Percentiles rank a stretch among this genome's conserved stretches.
These are phyloP conservation scores for Mucuna pruriens DNA, from an alignment of 306 rosid genomes.

Conservation along the genomic window DNA sequence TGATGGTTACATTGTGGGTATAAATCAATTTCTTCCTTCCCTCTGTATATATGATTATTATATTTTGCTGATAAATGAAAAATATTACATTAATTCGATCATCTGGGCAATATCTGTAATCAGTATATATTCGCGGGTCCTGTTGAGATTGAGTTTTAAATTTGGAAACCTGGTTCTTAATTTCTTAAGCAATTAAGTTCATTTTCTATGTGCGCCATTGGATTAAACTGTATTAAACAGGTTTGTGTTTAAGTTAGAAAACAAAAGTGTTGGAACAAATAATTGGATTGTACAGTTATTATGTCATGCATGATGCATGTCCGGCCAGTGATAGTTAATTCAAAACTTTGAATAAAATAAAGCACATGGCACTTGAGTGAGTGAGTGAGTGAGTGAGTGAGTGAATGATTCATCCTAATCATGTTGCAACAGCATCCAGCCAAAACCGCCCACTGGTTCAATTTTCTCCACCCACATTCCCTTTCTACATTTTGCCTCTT, in stretches of 20 bases:
- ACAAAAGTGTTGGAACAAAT: background rate
- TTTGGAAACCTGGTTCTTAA: slow-evolving; percentile 18
- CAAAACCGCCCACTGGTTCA: slow-evolving; percentile 36
- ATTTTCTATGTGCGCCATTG: background rate
- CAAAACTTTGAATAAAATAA: background rate
- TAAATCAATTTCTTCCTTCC: too few relatives aligned
- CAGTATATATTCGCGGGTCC: background rate
- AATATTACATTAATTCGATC: background rate
- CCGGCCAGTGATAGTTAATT: background rate
- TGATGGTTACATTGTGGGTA: too few relatives aligned
- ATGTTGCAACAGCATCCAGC: background rate
- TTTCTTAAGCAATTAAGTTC: background rate
- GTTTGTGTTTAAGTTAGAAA: background rate
- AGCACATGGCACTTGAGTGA: background rate
- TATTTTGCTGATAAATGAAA: background rate
- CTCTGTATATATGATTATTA: too few relatives aligned
- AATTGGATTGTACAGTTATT: background rate
- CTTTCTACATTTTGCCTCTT: slow-evolving; percentile 1
- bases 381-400: background rate
- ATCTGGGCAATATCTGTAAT: background rate
- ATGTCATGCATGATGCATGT: slow-evolving; percentile 12
- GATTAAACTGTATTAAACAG: background rate
- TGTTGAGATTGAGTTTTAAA: background rate
- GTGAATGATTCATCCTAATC: background rate
- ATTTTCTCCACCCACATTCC: background rate